These are phyloP conservation scores for Thielaviopsis populi DNA, from an alignment of 2,329 filamentous ascomycete species.

Conservation along the genomic window DNA sequence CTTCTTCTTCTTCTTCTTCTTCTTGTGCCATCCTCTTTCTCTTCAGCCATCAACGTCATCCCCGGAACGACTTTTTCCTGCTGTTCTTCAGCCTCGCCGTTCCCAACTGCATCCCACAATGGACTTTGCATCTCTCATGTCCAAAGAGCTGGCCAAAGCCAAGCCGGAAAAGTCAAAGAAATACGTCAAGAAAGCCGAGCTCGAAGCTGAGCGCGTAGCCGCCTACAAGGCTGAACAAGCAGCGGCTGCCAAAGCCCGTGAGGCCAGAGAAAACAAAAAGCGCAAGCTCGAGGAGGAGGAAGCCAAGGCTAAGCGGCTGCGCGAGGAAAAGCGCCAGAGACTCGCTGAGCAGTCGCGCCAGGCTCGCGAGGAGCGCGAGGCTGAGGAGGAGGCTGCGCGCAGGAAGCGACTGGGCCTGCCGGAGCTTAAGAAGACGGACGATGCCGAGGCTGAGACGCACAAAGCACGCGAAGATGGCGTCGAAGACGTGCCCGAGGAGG, in stretches of 20 bases:
- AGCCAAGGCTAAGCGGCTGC: constrained; percentile 47
- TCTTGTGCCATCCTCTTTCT: no score
- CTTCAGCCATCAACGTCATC: not conserved
- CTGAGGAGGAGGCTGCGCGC: constrained; percentile 54
- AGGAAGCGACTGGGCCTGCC: constrained; percentile 69
- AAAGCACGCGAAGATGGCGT: constrained; percentile 23
- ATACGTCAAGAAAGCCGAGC: constrained; percentile 70
- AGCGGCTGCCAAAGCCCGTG: constrained; percentile 54
- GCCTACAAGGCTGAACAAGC: constrained; percentile 73
- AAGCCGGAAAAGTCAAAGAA: constrained; percentile 48
- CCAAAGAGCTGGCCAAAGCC: constrained; percentile 75
- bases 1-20: not conserved
- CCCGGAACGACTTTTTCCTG: not conserved
- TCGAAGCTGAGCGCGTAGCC: constrained; percentile 67
- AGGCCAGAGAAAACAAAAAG: constrained; percentile 57
- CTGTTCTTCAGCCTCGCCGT: not conserved
- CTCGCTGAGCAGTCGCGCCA: constrained; percentile 67
- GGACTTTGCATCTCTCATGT: constrained; percentile 93
- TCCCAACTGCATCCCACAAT: constrained; percentile 34
- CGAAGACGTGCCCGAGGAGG: constrained; percentile 56
- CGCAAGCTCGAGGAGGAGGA: constrained; percentile 82
- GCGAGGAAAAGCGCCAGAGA: constrained; percentile 68
- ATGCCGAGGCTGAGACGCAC: constrained; percentile 27
- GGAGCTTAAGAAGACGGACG: constrained; percentile 37
- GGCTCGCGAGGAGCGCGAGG: constrained; percentile 56